Percentiles rank a stretch among this genome's conserved stretches.
These are phyloP conservation scores for Obelidium mucronatum DNA, from an alignment of 192 early-diverging fungal species.

Conservation along the genomic window DNA sequence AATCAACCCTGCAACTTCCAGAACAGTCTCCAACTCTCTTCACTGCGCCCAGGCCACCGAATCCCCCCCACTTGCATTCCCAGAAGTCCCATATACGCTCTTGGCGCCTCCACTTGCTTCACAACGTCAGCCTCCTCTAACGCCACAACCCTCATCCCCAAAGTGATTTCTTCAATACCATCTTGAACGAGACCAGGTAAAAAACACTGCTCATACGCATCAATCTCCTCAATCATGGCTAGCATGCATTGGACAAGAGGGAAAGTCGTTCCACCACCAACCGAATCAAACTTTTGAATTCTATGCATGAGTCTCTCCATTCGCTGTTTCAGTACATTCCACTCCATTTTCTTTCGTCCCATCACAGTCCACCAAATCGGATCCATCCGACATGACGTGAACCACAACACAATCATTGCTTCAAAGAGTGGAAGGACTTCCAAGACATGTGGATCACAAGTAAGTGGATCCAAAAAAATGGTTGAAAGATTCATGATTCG, in stretches of 20 bases:
- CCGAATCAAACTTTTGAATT: neutral
- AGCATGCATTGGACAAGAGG: neutral
- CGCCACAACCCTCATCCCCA: slow-evolving; percentile 3
- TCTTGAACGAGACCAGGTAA: neutral
- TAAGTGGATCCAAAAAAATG: too few species aligned
- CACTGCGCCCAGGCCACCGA: too few species aligned
- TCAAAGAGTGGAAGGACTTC: slow-evolving; percentile 3
- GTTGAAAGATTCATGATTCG: neutral
- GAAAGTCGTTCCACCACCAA: neutral
- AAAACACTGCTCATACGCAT: neutral
- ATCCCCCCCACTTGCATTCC: too few species aligned
- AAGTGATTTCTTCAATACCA: neutral
- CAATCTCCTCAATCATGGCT: neutral
- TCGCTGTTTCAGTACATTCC: too few species aligned
- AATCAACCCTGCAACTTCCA: too few species aligned
- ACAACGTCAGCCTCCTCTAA: neutral
- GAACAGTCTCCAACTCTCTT: too few species aligned
- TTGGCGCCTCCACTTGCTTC: too few species aligned
- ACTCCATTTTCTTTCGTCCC: too few species aligned
- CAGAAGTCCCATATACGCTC: too few species aligned
- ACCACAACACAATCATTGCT: slow-evolving; percentile 6
- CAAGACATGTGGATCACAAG: neutral
- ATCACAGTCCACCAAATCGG: neutral
- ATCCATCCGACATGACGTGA: neutral
- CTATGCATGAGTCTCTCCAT: too few species aligned